Conservation (phyloP, 75 land plant genomes). For the Selaginella moellendorffii region DNA sequence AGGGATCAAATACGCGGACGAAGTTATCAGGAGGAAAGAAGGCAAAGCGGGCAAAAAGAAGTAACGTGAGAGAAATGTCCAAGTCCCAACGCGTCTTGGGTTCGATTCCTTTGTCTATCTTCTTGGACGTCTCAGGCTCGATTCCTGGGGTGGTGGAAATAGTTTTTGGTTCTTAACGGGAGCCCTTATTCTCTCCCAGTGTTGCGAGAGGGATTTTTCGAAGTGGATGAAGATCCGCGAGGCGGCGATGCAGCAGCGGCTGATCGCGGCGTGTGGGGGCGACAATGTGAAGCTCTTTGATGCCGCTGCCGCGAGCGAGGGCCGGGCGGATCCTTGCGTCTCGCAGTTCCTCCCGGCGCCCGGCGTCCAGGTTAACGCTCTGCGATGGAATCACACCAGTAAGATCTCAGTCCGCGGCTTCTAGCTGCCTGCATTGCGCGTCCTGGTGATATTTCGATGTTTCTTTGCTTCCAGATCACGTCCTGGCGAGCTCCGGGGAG, state of each 20-base stretch:
- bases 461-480: constrained; percentile 47
- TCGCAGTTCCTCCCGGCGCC: constrained; percentile 64
- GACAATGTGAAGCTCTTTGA: constrained; percentile 93
- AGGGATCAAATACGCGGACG: constrained; percentile 56
- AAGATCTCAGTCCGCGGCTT: constrained; percentile 2
- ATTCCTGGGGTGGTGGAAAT: no score
- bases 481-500: constrained; percentile 93
- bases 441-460: not conserved
- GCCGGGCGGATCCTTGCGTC: constrained; percentile 50
- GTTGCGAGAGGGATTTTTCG: no score
- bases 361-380: constrained; percentile 51
- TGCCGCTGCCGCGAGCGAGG: constrained; percentile 26
- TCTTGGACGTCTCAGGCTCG: no score
- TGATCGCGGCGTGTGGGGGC: constrained; percentile 75
- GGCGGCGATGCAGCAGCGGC: not conserved
- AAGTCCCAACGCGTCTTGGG: no score
- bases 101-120: no score
- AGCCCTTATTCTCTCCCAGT: no score
- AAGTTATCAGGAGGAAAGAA: constrained; percentile 41
- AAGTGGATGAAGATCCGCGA: not conserved
- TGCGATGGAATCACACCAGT: constrained; percentile 98
- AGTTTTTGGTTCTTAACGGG: no score
- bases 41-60: constrained; percentile 9
- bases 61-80: no score
- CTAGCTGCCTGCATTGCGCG: not conserved